Evolutionary conservation across 2,329 filamentous ascomycete genomes (phyloP), one percentile per base, ranked within the genome.

Genomic region (Kalaharituber pfeilii): DNA sequence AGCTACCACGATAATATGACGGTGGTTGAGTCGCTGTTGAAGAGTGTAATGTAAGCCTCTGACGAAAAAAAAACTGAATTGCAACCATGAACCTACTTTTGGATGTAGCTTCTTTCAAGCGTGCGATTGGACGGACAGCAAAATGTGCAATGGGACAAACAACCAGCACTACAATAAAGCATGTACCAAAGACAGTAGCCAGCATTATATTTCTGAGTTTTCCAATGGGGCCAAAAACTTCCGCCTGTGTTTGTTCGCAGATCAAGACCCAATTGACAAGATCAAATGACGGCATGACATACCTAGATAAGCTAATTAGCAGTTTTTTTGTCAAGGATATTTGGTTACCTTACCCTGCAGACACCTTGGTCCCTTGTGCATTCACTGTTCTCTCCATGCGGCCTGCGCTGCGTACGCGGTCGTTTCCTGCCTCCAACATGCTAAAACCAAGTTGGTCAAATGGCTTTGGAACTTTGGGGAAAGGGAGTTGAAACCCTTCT

Each of bases 201-300:
- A 94, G 69, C 1, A 95, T 75, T 51, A 94, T 85, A 49, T 82
- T 80, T 20, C 84, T 79, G n/a, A 94, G 72, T 20, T 78, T 80
- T 26, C 73, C 69, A 55, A 94, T 87, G 0, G 87, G 84, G 6
- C 73, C 72, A 69, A 83, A 87, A 0, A 87, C 85, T 67, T 94
- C 87, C 22, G 67, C 66, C 58, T 79, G 78, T 2, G 78, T 72
- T 66, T 91, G 81, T 65, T 94, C 88, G 0, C 94, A 77, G 2
- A 94, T 63, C 2, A 95, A 70, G 4, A 84, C 79, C 88, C 88
- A 95, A 63, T 89, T 78, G 6, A 84, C 84, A 52, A 93, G 69
- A 11, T 58, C 56, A 25, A 53, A 49, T 8, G 57, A 53, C 24
- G 55, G 47, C 22, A 58, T 45, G 5, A 56, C 52, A 44, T 56